Base-by-base conservation (phyloP, 2,329 filamentous ascomycete species). In the Knoxdaviesia proteae region DNA sequence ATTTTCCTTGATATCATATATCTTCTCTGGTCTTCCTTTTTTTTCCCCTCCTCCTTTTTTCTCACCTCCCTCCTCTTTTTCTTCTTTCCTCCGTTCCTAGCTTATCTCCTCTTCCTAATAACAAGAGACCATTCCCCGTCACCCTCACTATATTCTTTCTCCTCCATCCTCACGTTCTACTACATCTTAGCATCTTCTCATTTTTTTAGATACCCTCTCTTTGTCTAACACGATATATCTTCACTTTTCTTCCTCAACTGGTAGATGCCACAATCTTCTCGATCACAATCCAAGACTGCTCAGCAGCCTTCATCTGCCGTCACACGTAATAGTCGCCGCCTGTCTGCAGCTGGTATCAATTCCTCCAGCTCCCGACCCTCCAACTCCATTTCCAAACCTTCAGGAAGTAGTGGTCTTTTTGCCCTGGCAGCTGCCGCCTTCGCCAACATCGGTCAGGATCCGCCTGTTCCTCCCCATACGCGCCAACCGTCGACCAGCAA, bases 111-210 rank as follows among this genome's bases (percentile, higher is more conserved):
- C 29, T 39, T 34, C 36, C 9, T 39, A 39, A 11, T 34, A 39
- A 20, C 6, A 39, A 11, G 9, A 40, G 10, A 32, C 6, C n/a
- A 8, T 41, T 33, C 9, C 32, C 8, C 11, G 10, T n/a, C 30
- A 32, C 9, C 33, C 5, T 32, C 7, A 32, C 36, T 38, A 38
- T 32, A 32, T 42, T 32, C 29, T n/a, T 36, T 38, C 42, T 39
- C 34, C 7, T 44, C 33, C 40, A 38, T 29, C 40, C 8, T 35
- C 43, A 38, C 31, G 42, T 38, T 38, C 44, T 37, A 39, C 40
- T 33, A 34, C 20, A 20, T 20, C 20, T 20, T 20, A 20, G 20
- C 20, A 20, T 20, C 2, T 20, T 20, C 20, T 20, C 20, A 3
- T 20, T 2, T 20, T 20, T 20, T 2, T 20, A n/a, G 20, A 20